Evolutionary conservation across 139 green algal genomes (phyloP), one percentile per base, ranked within the genome.

Genomic region (Chlamydomonas asymmetrica): DNA sequence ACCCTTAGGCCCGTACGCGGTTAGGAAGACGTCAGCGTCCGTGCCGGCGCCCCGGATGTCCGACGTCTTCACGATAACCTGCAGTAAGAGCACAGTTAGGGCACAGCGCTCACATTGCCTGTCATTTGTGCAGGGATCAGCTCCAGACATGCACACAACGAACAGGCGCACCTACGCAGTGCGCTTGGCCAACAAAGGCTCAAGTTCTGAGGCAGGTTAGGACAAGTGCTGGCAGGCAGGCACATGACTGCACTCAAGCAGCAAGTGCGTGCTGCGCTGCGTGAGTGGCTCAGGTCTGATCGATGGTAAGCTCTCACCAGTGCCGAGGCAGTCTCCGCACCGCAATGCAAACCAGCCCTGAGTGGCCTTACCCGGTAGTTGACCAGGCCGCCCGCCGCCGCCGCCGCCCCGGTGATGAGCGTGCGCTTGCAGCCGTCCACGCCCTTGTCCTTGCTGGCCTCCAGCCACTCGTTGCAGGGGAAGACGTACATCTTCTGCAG

Each of bases 21-120:
- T 82, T 56, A 89, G 59, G 79, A 85, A 90, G 49, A 94, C 82
- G 66, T 94, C 88, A 32, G 80, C 74, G 63, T 89, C 80, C 5
- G 88, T 92, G 43, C 87, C 88, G n/a, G 88, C 82, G 8, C 88
- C 88, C 0, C 84, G 62, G 4, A 89, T 22, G 39, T 89, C 56
- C 64, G 49, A 66, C 13, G 83, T 88, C 70, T 82, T 65, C 1
- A 89, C 85, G 2, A 83, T 50, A 1, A 85, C 74, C 3, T 49
- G 34, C 34, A 65, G 71, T 8, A 72, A 49, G n/a, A 38, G 35
- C 27, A 66, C 25, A 66, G 32, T 22, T 50, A 32, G 41, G 25
- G n/a, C n/a, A n/a, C n/a, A n/a, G n/a, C n/a, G n/a, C n/a, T n/a
- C n/a, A n/a, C n/a, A n/a, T n/a, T n/a, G n/a, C n/a, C n/a, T n/a